A percentile compares a stretch with the other conserved stretches of the same genome.
These are phyloP conservation scores for Boechera retrofracta DNA, from an alignment of 345 rosid species.

Conservation along the genomic window DNA sequence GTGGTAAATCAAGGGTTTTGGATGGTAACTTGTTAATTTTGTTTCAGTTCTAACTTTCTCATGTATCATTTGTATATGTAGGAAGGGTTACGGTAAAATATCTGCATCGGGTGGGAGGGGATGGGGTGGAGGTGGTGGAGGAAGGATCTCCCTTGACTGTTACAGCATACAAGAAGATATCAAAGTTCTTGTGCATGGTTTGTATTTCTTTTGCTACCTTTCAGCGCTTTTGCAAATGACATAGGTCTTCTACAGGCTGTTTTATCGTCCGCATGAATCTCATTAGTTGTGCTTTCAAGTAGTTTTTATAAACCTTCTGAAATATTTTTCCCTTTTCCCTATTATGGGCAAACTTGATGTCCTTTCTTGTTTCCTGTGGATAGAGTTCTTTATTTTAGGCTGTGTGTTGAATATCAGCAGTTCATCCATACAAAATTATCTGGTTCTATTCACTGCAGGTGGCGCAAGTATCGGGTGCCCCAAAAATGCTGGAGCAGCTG, in stretches of 20 bases:
- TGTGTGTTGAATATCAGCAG: conserved; percentile 19
- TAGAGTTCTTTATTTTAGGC: conserved; percentile 18
- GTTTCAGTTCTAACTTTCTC: conserved; percentile 23
- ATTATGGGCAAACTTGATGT: conserved; percentile 10
- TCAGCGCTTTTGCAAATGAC: conserved; percentile 40
- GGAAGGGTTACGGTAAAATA: conserved; percentile 89
- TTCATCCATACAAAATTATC: conserved; percentile 7
- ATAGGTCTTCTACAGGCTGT: conserved; percentile 15
- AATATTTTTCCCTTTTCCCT: not conserved
- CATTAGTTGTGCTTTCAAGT: conserved; percentile 19
- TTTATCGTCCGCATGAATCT: not conserved
- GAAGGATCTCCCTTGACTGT: conserved; percentile 91
- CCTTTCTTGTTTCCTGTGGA: conserved; percentile 19
- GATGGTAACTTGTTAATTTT: conserved; percentile 19
- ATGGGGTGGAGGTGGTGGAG: conserved; percentile 99
- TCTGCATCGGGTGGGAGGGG: conserved; percentile 95
- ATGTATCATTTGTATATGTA: conserved; percentile 48
- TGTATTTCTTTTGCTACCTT: conserved; percentile 50
- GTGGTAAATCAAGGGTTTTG: conserved; percentile 13
- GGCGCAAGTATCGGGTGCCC: conserved; percentile 87
- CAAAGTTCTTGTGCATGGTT: conserved; percentile 88
- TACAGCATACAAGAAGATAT: conserved; percentile 97
- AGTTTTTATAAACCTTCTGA: conserved; percentile 8
- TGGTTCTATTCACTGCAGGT: conserved; percentile 55
- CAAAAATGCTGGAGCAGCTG: conserved; percentile 95